Evolutionary conservation across 257 asterid species (phyloP).

Genomic region (Petunia secreta): DNA sequence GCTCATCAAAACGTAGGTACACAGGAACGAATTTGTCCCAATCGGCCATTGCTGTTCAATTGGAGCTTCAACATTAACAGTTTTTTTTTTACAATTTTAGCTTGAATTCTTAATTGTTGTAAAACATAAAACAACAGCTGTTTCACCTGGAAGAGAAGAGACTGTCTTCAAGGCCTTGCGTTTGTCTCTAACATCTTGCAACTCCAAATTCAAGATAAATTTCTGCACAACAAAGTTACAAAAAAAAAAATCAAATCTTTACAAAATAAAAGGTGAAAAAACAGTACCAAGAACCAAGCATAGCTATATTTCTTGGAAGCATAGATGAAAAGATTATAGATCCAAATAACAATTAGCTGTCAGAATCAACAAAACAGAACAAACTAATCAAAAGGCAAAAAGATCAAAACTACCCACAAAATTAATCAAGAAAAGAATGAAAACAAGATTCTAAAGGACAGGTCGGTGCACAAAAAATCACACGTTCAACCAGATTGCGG

Average conservation of each 20-base stretch:
- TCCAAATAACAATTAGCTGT: conserved; percentile 18
- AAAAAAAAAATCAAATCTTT: neutral
- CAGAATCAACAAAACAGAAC: conserved; percentile 26
- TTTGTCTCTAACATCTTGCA: conserved; percentile 63
- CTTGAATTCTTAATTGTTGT: neutral
- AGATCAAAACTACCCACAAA: conserved; percentile 8
- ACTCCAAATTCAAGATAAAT: conserved; percentile 69
- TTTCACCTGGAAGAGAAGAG: conserved; percentile 67
- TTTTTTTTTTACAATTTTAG: neutral
- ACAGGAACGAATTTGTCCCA: too few relatives aligned
- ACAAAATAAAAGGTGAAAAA: conserved; percentile 7
- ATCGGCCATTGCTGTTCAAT: neutral
- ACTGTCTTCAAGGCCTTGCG: conserved; percentile 83
- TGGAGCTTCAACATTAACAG: neutral
- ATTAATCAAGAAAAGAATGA: neutral
- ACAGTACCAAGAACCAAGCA: conserved; percentile 1
- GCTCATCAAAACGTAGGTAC: too few relatives aligned
- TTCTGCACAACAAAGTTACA: conserved; percentile 57
- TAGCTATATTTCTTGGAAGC: neutral
- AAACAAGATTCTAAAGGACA: too few relatives aligned
- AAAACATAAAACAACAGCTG: neutral
- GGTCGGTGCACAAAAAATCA: too few relatives aligned
- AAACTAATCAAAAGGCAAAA: conserved; percentile 2
- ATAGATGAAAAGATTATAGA: conserved; percentile 14
- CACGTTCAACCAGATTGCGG: too few relatives aligned